Conservation (phyloP, 306 rosid genomes). For the Castanea mollissima region DNA sequence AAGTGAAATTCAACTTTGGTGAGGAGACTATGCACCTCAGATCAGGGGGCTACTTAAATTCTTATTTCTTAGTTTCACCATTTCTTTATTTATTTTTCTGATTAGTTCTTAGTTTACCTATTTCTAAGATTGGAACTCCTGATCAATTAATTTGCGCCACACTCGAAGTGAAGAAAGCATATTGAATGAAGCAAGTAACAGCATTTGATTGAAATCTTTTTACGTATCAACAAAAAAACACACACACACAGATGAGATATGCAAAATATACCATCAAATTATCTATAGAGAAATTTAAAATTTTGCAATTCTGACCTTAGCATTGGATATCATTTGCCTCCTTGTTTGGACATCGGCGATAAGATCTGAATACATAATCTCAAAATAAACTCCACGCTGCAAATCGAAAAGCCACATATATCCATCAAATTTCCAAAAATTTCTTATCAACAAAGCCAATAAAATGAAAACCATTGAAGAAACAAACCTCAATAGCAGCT, state of each 20-base stretch:
- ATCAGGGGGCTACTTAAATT: too few species aligned
- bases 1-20: too few species aligned
- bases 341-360: slow-evolving; percentile 49
- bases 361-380: slow-evolving; percentile 58
- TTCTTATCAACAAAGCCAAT: not conserved
- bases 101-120: too few species aligned
- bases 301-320: slow-evolving; percentile 50
- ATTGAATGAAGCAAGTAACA: too few species aligned
- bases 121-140: too few species aligned
- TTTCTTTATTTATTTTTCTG: too few species aligned
- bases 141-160: too few species aligned
- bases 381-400: slow-evolving; percentile 86
- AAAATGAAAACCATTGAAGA: not conserved
- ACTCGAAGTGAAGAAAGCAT: too few species aligned
- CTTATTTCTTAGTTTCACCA: too few species aligned
- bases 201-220: too few species aligned
- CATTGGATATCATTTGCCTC: slow-evolving; percentile 68
- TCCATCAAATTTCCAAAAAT: slow-evolving; percentile 4
- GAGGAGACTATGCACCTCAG: too few species aligned
- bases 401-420: slow-evolving; percentile 2
- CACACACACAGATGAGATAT: not conserved
- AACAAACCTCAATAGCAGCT: slow-evolving; percentile 65
- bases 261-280: not conserved
- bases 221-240: too few species aligned
- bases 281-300: not conserved